A percentile compares a stretch with the other conserved stretches of the same genome.
Conservation (phyloP, 768 basidiomycete genomes). For the Xerocomellus chrysenteron region DNA sequence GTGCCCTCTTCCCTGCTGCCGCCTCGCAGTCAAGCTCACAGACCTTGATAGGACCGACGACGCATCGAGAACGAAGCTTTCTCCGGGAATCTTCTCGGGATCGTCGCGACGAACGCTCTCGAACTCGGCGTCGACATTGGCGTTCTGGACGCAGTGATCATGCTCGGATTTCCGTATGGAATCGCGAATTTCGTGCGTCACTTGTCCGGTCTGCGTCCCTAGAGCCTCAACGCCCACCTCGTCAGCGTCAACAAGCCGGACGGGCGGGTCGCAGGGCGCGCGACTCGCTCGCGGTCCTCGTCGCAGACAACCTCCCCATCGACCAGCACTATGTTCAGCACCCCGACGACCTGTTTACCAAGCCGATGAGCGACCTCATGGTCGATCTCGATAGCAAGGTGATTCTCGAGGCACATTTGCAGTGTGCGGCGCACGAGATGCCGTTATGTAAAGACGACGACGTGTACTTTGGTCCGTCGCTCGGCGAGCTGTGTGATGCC, state of each 20-base stretch:
- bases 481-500: constrained; percentile 58
- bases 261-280: constrained; percentile 79
- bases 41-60: constrained; percentile 61
- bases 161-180: constrained; percentile 80
- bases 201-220: neutral
- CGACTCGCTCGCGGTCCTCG: constrained; percentile 74
- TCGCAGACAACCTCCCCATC: constrained; percentile 66
- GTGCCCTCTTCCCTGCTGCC: constrained; percentile 33
- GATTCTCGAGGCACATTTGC: constrained; percentile 80
- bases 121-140: constrained; percentile 93
- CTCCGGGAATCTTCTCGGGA: constrained; percentile 76
- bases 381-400: constrained; percentile 73
- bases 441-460: constrained; percentile 67
- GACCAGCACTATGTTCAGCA: constrained; percentile 73
- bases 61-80: constrained; percentile 86
- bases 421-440: constrained; percentile 88
- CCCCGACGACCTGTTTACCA: constrained; percentile 69
- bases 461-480: constrained; percentile 67
- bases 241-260: constrained; percentile 84
- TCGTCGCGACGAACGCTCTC: constrained; percentile 86
- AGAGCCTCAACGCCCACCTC: neutral
- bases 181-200: constrained; percentile 75
- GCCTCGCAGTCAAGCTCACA: neutral
- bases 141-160: constrained; percentile 83
- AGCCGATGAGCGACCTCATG: constrained; percentile 57